phyloP scores from a whole-genome alignment of 805 yeast species.

The Wickerhamiella bombiphila region DNA sequence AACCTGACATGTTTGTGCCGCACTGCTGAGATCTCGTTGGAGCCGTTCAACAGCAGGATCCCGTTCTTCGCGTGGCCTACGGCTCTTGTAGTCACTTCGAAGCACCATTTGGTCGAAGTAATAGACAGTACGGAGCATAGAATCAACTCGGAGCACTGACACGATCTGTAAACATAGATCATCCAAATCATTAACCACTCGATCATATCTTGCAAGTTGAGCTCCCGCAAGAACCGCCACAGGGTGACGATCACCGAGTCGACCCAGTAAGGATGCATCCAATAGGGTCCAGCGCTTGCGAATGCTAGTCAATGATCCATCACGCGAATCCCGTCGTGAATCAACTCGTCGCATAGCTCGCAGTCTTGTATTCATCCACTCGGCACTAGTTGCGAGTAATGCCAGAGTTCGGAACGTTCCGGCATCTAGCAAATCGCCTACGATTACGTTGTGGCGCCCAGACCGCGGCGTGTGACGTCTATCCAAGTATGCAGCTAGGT shows the following conservation, averaged over 20 bases:
- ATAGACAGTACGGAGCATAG: conserved; percentile 39
- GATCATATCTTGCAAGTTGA: conserved; percentile 21
- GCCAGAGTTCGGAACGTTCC: conserved; percentile 38
- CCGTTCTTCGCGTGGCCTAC: conserved; percentile 37
- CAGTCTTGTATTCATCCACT: conserved; percentile 48
- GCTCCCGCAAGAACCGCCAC: conserved; percentile 12
- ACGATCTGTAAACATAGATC: conserved; percentile 18
- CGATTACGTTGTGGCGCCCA: conserved; percentile 19
- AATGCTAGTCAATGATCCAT: conserved; percentile 9
- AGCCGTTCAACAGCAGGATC: conserved; percentile 39
- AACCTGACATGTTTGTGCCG: conserved; percentile 30
- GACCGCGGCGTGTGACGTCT: conserved; percentile 10
- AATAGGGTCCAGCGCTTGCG: conserved; percentile 23
- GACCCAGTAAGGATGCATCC: conserved; percentile 12
- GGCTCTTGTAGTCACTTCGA: conserved; percentile 36
- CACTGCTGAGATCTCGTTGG: conserved; percentile 34
- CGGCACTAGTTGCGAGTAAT: conserved; percentile 37
- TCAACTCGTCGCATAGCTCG: conserved; percentile 29
- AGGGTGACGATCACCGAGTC: conserved; percentile 1
- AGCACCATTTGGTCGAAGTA: conserved; percentile 35
- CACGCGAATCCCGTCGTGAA: not conserved
- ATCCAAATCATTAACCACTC: conserved; percentile 17
- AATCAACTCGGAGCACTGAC: conserved; percentile 41
- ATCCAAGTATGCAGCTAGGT: conserved; percentile 14
- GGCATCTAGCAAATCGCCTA: conserved; percentile 41